Percentiles rank a stretch among this genome's conserved stretches.
Conservation (phyloP, 352 stramenopile species). For the Phytophthora rubi region DNA sequence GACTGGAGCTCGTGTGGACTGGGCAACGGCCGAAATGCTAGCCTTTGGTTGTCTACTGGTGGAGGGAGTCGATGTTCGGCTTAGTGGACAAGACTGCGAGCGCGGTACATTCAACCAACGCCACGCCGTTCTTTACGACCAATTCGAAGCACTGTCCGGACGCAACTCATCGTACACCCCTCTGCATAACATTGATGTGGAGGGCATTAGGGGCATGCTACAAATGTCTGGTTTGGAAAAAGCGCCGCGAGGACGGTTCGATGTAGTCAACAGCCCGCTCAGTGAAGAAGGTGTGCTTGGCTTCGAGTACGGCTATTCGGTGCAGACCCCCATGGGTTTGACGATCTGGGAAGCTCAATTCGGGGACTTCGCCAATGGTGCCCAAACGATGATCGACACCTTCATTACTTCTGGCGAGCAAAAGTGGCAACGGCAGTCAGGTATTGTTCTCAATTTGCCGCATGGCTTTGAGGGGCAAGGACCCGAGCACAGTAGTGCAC, state of each 20-base stretch:
- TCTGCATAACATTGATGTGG: slow-evolving; percentile 86
- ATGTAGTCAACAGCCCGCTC: slow-evolving; percentile 85
- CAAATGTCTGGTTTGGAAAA: slow-evolving; percentile 52
- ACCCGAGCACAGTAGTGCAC: slow-evolving; percentile 83
- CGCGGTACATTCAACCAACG: slow-evolving; percentile 91
- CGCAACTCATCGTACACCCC: slow-evolving; percentile 94
- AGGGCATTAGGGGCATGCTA: slow-evolving; percentile 50
- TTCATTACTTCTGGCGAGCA: slow-evolving; percentile 86
- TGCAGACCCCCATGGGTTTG: slow-evolving; percentile 74
- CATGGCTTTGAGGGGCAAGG: slow-evolving; percentile 90
- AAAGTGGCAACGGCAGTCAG: slow-evolving; percentile 92
- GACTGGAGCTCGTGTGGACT: slow-evolving; percentile 85
- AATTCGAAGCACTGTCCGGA: slow-evolving; percentile 76
- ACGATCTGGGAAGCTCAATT: slow-evolving; percentile 95
- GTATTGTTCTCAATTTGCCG: slow-evolving; percentile 77
- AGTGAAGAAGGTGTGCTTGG: slow-evolving; percentile 86
- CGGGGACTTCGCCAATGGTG: slow-evolving; percentile 89
- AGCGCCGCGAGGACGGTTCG: slow-evolving; percentile 54
- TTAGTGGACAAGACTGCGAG: slow-evolving; percentile 91
- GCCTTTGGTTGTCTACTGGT: slow-evolving; percentile 85
- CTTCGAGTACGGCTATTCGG: slow-evolving; percentile 90
- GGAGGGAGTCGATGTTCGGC: slow-evolving; percentile 83
- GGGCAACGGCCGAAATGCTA: slow-evolving; percentile 89
- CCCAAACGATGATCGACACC: slow-evolving; percentile 90
- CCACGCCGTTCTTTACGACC: slow-evolving; percentile 90